Evolutionary conservation across 176 grass and related monocot genomes (phyloP).

Genomic region (Hsuehochloa calcarea): DNA sequence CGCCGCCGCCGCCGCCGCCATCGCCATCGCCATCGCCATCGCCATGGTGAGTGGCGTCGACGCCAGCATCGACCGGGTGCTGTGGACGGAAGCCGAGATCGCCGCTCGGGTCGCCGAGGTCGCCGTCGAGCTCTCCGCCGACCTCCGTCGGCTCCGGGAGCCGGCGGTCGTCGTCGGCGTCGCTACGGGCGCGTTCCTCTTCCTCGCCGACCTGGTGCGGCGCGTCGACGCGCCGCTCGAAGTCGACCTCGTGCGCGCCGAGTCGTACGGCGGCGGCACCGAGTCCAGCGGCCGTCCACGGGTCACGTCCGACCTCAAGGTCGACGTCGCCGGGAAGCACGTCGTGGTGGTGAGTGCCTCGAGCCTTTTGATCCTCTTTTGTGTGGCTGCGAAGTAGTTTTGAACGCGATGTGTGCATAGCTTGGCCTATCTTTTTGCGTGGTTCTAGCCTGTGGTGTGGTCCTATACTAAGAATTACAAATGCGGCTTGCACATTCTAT

Average conservation of each 20-base stretch:
- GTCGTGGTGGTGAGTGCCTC: conserved; percentile 58
- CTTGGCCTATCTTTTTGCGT: neutral
- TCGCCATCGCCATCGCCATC: neutral
- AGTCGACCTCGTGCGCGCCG: conserved; percentile 73
- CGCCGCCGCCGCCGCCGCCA: neutral
- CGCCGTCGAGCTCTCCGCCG: conserved; percentile 50
- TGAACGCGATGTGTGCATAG: neutral
- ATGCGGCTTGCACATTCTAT: neutral
- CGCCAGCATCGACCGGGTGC: conserved; percentile 60
- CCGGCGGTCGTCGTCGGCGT: conserved; percentile 61
- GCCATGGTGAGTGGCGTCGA: conserved; percentile 48
- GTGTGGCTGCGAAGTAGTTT: neutral
- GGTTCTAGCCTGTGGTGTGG: conserved; percentile 4
- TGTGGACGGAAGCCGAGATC: conserved; percentile 71
- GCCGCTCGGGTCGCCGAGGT: conserved; percentile 60
- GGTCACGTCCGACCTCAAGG: conserved; percentile 81
- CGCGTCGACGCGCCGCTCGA: conserved; percentile 51
- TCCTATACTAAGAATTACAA: neutral
- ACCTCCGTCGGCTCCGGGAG: conserved; percentile 53
- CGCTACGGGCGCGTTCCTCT: conserved; percentile 82
- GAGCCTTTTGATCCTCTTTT: neutral
- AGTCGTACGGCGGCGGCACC: conserved; percentile 85
- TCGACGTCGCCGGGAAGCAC: conserved; percentile 75
- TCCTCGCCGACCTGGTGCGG: conserved; percentile 83
- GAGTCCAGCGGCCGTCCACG: conserved; percentile 61